Evolutionary conservation across 805 yeast genomes (phyloP).

Genomic region (Candida takata): DNA sequence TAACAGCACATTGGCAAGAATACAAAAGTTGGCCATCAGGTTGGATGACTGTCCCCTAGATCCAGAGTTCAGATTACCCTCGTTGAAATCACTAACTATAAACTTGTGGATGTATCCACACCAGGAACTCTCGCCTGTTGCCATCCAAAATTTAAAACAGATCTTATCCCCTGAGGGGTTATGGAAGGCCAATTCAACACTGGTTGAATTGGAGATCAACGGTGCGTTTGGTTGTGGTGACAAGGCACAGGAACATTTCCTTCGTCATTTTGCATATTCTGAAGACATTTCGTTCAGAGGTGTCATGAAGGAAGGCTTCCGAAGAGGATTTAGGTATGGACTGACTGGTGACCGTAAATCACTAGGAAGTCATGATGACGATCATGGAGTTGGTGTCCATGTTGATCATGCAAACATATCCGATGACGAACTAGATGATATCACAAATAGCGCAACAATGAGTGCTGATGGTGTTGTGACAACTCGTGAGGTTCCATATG

Average conservation of each 20-base stretch:
- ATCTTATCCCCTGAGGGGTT: not conserved
- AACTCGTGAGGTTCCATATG: not conserved
- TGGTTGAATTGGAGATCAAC: constrained; percentile 13
- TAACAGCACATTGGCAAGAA: not conserved
- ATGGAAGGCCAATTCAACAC: not conserved
- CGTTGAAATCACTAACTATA: constrained; percentile 7
- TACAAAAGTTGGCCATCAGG: constrained; percentile 9
- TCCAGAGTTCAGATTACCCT: constrained; percentile 6
- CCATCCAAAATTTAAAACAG: not conserved
- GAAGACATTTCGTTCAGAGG: constrained; percentile 9
- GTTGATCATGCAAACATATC: no score
- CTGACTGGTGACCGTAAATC: not conserved
- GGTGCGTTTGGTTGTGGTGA: constrained; percentile 19
- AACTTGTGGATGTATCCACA: constrained; percentile 9
- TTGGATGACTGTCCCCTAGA: constrained; percentile 6
- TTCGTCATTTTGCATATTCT: constrained; percentile 13
- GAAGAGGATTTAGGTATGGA: not conserved
- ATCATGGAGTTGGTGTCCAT: no score
- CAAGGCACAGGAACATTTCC: constrained; percentile 13
- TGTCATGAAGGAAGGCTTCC: constrained; percentile 4
- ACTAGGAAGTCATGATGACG: no score
- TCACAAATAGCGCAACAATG: no score
- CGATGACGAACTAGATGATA: no score
- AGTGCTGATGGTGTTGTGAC: not conserved
- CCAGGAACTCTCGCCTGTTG: not conserved